Base-by-base conservation (phyloP, 352 stramenopile genomes). In the Phytopythium chamaehyphon region DNA sequence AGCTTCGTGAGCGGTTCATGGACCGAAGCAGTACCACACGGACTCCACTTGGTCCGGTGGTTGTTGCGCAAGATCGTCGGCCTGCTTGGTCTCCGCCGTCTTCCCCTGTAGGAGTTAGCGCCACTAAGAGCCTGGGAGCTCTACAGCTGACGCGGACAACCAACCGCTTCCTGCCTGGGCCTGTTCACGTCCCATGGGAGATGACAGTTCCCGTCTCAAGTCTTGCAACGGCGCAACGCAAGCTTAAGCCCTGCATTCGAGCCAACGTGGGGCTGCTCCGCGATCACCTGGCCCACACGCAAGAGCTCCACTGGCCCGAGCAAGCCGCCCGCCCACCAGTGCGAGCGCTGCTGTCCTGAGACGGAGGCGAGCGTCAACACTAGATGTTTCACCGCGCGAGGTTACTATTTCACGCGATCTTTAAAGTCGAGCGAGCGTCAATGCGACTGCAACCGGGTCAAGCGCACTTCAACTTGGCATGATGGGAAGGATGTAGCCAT, bases 101-200 rank as follows among this genome's bases (percentile, higher is more conserved):
- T 8, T 35, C 40, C 10, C 40, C 21, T 16, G 1, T 6, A 35
- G 19, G 40, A 19, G 11, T 19, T 31, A 33, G 42, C 42, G 10
- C 22, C 18, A 33, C 5, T 3, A 28, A 26, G 9, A 15, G 9
- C 9, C 26, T 38, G 36, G 11, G 16, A n/a, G 18, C 9, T 11
- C 24, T 55, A 6, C n/a, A 51, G 31, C 15, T 51, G 28, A 40
- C 22, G 1, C 24, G 18, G 7, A 51, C 45, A 6, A 51, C 45
- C 3, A 31, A 2, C 15, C 45, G 45, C 14, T 61, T 86, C 11
- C 65, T 86, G 21, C 61, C 74, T 16, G 61, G 54, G 0, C 69
- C 78, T 0, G 80, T 88, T 15, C 61, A 73, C 11, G 78, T 88
- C 46, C 76, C 76, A 18, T 90, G 80, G 80, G 67, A 87, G 47